Base-by-base conservation (phyloP, 2,329 filamentous ascomycete genomes). In the Tympanopsis confertula region DNA sequence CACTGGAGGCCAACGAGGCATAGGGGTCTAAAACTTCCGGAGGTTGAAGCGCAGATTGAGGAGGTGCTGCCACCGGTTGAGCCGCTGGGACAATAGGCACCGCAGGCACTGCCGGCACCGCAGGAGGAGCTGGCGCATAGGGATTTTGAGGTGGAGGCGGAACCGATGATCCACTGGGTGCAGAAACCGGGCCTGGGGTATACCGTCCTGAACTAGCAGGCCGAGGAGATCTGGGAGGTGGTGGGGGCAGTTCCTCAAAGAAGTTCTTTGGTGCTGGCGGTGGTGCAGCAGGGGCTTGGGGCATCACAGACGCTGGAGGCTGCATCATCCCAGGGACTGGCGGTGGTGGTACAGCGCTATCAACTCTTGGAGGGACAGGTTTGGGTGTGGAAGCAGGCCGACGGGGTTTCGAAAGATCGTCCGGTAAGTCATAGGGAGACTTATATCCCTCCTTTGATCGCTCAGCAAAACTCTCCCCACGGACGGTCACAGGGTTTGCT, bases 101-200 rank as follows among this genome's bases (percentile, higher is more conserved):
- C 3, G 71, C 57, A 2, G 69, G 57, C 37, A 81, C 56, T 1
- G 84, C 85, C 17, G 89, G 63, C 39, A 89, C 85, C 56, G 88
- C 84, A 46, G 86, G 89, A 53, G 89, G 89, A 46, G 70, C 76
- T 26, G 65, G 7, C 7, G 22, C 57, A 42, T 71, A 33, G 7
- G 12, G 30, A 33, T 33, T 33, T 15, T 10, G 10, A 12, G 15
- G 30, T 13, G 30, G 30, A 33, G 30, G 30, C 15, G 30, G 12
- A 7, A 15, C 30, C 7, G 12, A 7, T 15, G 30, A 15, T 10
- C 10, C 30, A 7, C 10, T 7, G 10, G 30, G 30, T 17, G 30
- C 30, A 10, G 30, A 10, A 7, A 17, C 30, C 7, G 30, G 12
- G 12, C 17, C 17, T 12, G 30, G 30, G 7, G 30, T 13, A 17